Conservation (phyloP, 2,329 filamentous ascomycete species). For the Neofusicoccum sp. region DNA sequence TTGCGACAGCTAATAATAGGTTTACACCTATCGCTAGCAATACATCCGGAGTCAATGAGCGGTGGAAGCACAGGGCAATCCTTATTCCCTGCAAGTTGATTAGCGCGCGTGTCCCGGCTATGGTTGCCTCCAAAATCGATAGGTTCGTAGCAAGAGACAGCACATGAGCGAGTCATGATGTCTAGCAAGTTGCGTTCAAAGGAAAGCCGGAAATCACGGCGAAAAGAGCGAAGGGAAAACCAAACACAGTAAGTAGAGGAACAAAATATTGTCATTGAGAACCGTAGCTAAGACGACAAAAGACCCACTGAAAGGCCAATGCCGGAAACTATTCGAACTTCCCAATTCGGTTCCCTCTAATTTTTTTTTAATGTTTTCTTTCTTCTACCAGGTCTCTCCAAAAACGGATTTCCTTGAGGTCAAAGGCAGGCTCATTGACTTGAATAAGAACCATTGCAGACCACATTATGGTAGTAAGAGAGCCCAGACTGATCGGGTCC, state of each 20-base stretch:
- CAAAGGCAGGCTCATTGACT: not conserved
- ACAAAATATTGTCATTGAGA: slow-evolving; percentile 4
- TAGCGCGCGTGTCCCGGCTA: too few species aligned
- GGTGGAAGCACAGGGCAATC: too few species aligned
- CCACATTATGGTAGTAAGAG: not conserved
- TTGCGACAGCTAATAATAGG: too few species aligned
- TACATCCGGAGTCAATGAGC: too few species aligned
- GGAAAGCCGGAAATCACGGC: not conserved
- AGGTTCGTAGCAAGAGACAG: too few species aligned
- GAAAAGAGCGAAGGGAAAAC: too few species aligned
- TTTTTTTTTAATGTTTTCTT: not conserved
- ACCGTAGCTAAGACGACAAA: not conserved
- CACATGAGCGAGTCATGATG: too few species aligned
- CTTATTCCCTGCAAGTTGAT: too few species aligned
- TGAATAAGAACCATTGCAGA: not conserved
- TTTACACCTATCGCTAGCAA: too few species aligned
- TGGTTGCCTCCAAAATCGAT: too few species aligned
- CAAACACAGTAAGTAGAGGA: not conserved
- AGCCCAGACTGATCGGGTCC: slow-evolving; percentile 32
- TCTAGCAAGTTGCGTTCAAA: not conserved
- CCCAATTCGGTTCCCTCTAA: slow-evolving; percentile 1
- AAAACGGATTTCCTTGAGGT: not conserved
- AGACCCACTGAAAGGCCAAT: not conserved
- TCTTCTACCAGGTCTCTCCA: slow-evolving; percentile 13
- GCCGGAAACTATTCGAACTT: not conserved